Evolutionary conservation across 805 yeast species (phyloP), one percentile per base, ranked within the genome.

Genomic region (Yarrowia deformans): DNA sequence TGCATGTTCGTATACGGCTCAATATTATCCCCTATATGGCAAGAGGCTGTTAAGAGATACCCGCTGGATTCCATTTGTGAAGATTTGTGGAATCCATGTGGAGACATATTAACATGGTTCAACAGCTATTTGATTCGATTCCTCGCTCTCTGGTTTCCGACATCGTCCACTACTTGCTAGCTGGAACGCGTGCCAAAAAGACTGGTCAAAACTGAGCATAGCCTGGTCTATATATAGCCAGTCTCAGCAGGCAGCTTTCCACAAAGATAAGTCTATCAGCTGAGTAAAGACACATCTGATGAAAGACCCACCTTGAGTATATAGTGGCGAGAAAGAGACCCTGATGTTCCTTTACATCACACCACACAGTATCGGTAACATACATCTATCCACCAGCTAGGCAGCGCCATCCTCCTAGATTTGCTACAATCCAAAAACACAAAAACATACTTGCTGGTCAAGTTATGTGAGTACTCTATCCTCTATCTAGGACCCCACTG

Each of bases 381-480:
- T 32, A n/a, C 37, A 9, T 23, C 29, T 23, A 23, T 23, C 29
- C 29, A 23, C 9, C 55, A 29, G 5, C 56, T 52, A 52, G 56
- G 56, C 56, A 34, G 56, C 56, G 56, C 12, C 35, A 18, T 52
- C 56, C 56, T 32, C 56, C 56, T 52, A 52, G 56, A 16, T 52
- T 50, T 32, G 56, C 56, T 52, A 5, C 13, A 13, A 18, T 18
- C 13, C 2, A 8, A 29, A 29, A 32, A 50, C 14, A 46, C 10
- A 9, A 43, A n/a, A 18, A n/a, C 23, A 8, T 34, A 18, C 58
- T 54, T 54, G 58, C 58, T 54, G 58, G 58, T 54, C 58, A 54
- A 54, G 43, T n/a, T 50, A 42, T 54, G 58, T 54, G 12, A 54
- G 58, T 54, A 23, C 29, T 23, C 29, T 23, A 23, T 23, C 29